Evolutionary conservation across 192 early-diverging fungal genomes (phyloP).

Genomic region (Chytriomyces hyalinus): DNA sequence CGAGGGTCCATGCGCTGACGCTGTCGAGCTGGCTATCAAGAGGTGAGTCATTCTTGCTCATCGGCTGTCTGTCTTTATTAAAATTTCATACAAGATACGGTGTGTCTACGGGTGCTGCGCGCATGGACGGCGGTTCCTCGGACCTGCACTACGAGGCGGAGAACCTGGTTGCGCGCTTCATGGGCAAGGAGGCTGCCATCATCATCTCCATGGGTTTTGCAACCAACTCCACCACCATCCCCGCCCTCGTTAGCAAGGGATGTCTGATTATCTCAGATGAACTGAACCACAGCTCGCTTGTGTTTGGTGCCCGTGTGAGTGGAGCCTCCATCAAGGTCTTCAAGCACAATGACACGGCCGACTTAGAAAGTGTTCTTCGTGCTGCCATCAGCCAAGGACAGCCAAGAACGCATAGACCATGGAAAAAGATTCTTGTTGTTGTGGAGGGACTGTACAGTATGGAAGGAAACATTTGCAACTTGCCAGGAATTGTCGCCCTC

Average conservation of each 20-base stretch:
- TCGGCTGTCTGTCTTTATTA: neutral
- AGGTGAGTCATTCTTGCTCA: constrained; percentile 39
- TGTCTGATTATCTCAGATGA: constrained; percentile 94
- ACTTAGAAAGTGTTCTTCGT: constrained; percentile 80
- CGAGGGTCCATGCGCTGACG: constrained; percentile 92
- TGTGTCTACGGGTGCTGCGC: constrained; percentile 66
- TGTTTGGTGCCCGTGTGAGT: constrained; percentile 91
- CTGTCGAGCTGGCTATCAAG: constrained; percentile 77
- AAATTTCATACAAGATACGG: constrained; percentile 54
- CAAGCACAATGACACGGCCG: constrained; percentile 87
- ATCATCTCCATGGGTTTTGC: constrained; percentile 96
- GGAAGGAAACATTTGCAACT: constrained; percentile 91
- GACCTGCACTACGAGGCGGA: constrained; percentile 81
- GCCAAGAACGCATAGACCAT: constrained; percentile 95
- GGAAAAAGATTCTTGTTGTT: constrained; percentile 98
- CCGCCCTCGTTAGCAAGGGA: constrained; percentile 81
- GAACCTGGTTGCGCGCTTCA: constrained; percentile 84
- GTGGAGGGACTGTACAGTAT: constrained; percentile 98
- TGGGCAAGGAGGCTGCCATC: constrained; percentile 85
- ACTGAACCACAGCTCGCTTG: constrained; percentile 92
- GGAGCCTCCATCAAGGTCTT: constrained; percentile 91
- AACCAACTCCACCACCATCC: constrained; percentile 93
- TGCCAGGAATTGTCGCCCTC: constrained; percentile 87
- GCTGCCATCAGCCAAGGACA: constrained; percentile 93
- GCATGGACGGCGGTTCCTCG: constrained; percentile 74